Evolutionary conservation across 805 yeast genomes (phyloP).

Genomic region (Millerozyma miso): DNA sequence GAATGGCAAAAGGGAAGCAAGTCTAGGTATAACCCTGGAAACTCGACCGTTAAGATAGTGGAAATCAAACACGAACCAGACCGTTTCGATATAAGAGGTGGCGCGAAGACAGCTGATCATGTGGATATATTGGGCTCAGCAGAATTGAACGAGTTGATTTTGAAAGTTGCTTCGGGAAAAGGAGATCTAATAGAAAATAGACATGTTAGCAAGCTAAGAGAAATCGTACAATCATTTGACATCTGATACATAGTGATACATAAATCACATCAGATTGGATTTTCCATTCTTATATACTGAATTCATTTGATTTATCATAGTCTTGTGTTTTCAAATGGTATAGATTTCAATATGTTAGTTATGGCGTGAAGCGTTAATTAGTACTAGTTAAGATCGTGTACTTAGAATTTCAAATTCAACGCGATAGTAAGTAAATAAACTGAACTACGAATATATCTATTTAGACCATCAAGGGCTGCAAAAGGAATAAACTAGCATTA

Average conservation of each 20-base stretch:
- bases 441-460: background rate
- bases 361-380: no score
- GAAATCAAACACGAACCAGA: slow-evolving; percentile 95
- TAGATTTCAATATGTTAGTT: no score
- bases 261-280: no score
- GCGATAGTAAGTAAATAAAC: background rate
- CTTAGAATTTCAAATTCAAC: background rate
- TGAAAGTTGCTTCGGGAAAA: slow-evolving; percentile 77
- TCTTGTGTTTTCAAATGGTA: no score
- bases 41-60: slow-evolving; percentile 66
- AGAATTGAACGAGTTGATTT: slow-evolving; percentile 79
- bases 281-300: no score
- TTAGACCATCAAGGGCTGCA: no score
- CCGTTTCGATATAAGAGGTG: slow-evolving; percentile 91
- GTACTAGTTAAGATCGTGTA: background rate
- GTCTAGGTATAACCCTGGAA: slow-evolving; percentile 77
- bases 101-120: slow-evolving; percentile 96
- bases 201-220: slow-evolving; percentile 52
- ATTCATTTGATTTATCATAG: no score
- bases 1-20: slow-evolving; percentile 69
- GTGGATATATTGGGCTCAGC: slow-evolving; percentile 95
- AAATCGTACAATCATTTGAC: slow-evolving; percentile 57
- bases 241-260: no score
- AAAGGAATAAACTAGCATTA: no score
- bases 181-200: slow-evolving; percentile 65